Base-by-base conservation (phyloP, 169 alveolate species). In the Plasmodium inui region DNA sequence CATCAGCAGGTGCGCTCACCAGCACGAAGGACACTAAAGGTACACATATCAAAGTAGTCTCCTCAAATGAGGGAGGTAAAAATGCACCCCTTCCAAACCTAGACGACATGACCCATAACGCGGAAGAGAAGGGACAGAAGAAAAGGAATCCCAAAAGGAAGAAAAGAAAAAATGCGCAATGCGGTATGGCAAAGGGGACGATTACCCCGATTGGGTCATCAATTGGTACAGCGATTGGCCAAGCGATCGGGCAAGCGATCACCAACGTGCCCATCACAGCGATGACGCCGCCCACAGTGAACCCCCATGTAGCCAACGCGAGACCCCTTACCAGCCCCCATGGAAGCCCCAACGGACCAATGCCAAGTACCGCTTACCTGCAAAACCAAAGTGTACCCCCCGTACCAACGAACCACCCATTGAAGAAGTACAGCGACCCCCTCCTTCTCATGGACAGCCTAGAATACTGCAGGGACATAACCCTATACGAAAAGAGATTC, bases 391-490 rank as follows among this genome's bases (percentile, higher is more conserved):
- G n/a, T n/a, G n/a, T n/a, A n/a, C n/a, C n/a, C n/a, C n/a, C n/a
- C n/a, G n/a, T n/a, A n/a, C n/a, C n/a, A n/a, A n/a, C n/a, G n/a
- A n/a, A n/a, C n/a, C n/a, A n/a, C n/a, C n/a, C n/a, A n/a, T n/a
- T n/a, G n/a, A n/a, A n/a, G n/a, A n/a, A n/a, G 3, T 12, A 30
- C 74, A 61, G 14, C 55, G 78, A 85, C 61, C 55, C 28, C 12
- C 76, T 22, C 10, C 7, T 46, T 19, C 9, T 50, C 2, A 50
- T 85, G 32, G 78, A 85, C 30, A 79, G 73, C 9, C 7, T 74
- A 44, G 93, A 85, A 19, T 85, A 73, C 55, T 85, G 93, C 34
- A 46, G 93, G 57, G 93, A 85, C 28, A 85, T 85, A 73, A 73
- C 85, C n/a, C 30, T 85, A 46, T 85, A 85, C 39, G 93, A 85